Conservation (phyloP, 2,329 filamentous ascomycete species). For the Diaporthe sp. region DNA sequence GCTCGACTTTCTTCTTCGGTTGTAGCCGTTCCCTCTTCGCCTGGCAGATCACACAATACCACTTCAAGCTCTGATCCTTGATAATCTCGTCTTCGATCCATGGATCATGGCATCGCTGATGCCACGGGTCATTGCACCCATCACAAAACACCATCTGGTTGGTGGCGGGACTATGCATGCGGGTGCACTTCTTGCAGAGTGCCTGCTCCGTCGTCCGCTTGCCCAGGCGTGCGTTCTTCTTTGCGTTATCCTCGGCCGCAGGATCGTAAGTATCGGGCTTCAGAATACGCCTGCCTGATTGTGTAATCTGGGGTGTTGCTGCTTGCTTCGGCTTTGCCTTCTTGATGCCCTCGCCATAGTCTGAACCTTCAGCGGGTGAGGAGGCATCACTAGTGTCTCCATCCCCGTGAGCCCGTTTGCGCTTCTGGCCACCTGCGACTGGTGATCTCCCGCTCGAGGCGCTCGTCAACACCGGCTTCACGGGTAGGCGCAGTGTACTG, state of each 20-base stretch:
- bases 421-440: constrained; percentile 37
- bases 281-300: constrained; percentile 79
- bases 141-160: constrained; percentile 92
- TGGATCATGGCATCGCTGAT: constrained; percentile 85
- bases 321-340: constrained; percentile 43
- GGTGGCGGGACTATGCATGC: constrained; percentile 77
- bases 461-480: constrained; percentile 4
- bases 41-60: constrained; percentile 77
- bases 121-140: constrained; percentile 83
- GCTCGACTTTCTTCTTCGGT: constrained; percentile 42
- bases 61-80: constrained; percentile 74
- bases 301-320: constrained; percentile 74
- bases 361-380: constrained; percentile 33
- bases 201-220: constrained; percentile 72
- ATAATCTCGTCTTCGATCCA: constrained; percentile 78
- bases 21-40: constrained; percentile 53
- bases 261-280: constrained; percentile 75
- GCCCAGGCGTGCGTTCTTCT: constrained; percentile 59
- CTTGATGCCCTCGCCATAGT: constrained; percentile 52
- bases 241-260: constrained; percentile 57
- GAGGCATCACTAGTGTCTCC: constrained; percentile 40
- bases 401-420: constrained; percentile 40
- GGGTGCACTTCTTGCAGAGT: constrained; percentile 79
- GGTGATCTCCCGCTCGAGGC: constrained; percentile 17
- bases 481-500: constrained; percentile 33